Percentiles rank a stretch among this genome's conserved stretches.
Evolutionary conservation across 768 basidiomycete genomes (phyloP).

Genomic region (Serendipita indica): DNA sequence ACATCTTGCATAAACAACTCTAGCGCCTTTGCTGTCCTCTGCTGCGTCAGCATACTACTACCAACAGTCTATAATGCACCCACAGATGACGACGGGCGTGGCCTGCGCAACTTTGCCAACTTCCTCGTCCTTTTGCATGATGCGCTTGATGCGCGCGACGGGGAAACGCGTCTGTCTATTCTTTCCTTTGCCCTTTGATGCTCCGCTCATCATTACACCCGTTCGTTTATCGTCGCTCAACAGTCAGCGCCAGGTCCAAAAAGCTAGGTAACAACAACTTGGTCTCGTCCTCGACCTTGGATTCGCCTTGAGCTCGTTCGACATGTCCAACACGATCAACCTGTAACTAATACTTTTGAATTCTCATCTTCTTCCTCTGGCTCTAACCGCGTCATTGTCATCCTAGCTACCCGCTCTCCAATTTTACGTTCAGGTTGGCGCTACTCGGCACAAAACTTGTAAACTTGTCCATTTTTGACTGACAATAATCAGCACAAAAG

Average conservation of each 20-base stretch:
- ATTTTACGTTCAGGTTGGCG: constrained; percentile 77
- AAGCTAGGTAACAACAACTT: too few relatives aligned
- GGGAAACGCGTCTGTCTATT: constrained; percentile 88
- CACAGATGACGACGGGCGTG: constrained; percentile 92
- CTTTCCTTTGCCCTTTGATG: constrained; percentile 25
- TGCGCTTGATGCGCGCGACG: constrained; percentile 94
- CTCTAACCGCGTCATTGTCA: not conserved
- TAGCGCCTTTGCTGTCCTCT: constrained; percentile 66
- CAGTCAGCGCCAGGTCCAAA: too few relatives aligned
- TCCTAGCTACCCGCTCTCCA: constrained; percentile 65
- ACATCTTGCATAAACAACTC: constrained; percentile 82
- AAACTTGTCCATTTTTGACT: too few relatives aligned
- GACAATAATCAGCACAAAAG: constrained; percentile 58
- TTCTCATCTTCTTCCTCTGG: not conserved
- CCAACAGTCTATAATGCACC: constrained; percentile 19
- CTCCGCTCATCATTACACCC: not conserved
- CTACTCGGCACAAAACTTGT: not conserved
- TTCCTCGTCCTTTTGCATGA: constrained; percentile 99
- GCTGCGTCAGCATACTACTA: not conserved
- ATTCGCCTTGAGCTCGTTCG: not conserved
- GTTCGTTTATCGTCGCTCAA: too few relatives aligned
- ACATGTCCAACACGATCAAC: constrained; percentile 40
- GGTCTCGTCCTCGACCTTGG: too few relatives aligned
- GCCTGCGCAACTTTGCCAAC: constrained; percentile 97
- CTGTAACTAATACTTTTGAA: constrained; percentile 24